Evolutionary conservation across 2,329 filamentous ascomycete genomes (phyloP).

Genomic region (Pezicula neosporulosa): DNA sequence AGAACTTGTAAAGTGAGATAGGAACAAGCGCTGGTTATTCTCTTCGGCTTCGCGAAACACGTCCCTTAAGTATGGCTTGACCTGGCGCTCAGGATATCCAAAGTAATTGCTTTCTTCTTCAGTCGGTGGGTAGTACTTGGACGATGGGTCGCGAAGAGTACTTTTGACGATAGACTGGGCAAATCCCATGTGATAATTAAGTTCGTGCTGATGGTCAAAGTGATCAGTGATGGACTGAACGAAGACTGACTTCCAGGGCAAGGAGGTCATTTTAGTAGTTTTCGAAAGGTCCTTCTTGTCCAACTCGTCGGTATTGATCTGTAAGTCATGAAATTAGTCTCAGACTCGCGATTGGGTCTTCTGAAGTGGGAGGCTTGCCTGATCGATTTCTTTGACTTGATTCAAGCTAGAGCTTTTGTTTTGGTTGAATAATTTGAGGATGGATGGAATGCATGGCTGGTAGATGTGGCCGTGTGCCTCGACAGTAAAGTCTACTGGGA

Average conservation of each 20-base stretch:
- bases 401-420: constrained; percentile 13
- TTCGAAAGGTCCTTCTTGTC: neutral
- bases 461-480: constrained; percentile 33
- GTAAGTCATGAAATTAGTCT: no score
- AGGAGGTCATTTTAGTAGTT: constrained; percentile 10
- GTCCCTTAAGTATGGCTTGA: constrained; percentile 35
- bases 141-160: constrained; percentile 20
- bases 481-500: constrained; percentile 36
- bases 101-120: constrained; percentile 38
- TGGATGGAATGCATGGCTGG: constrained; percentile 35
- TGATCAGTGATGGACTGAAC: constrained; percentile 36
- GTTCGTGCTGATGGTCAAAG: constrained; percentile 32
- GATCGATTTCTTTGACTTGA: no score
- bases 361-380: no score
- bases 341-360: no score
- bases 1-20: constrained; percentile 33
- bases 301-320: no score
- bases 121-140: constrained; percentile 26
- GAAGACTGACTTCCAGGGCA: constrained; percentile 32
- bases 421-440: constrained; percentile 33
- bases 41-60: constrained; percentile 26
- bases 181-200: constrained; percentile 35
- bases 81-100: constrained; percentile 37
- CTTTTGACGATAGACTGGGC: constrained; percentile 26
- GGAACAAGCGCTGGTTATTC: constrained; percentile 29